These are phyloP conservation scores for Phoenix roebelenii DNA, from an alignment of 176 grass and related monocot species.

Conservation along the genomic window DNA sequence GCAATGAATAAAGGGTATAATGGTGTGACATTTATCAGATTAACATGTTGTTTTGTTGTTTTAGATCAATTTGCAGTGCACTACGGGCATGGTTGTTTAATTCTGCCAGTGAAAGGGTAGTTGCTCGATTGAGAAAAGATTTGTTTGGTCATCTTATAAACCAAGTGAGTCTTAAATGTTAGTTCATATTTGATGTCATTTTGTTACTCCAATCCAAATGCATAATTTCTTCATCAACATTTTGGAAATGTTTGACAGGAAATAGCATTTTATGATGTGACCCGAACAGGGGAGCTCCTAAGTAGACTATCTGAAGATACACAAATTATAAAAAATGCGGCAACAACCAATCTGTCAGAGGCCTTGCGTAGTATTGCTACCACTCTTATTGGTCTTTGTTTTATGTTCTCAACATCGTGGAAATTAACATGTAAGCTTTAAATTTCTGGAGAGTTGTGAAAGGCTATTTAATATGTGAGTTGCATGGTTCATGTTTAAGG, in stretches of 20 bases:
- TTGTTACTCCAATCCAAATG: background rate
- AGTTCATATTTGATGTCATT: constrained; percentile 1
- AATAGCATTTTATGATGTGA: constrained; percentile 98
- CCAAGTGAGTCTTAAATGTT: constrained; percentile 32
- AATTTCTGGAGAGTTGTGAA: constrained; percentile 10
- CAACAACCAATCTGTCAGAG: constrained; percentile 95
- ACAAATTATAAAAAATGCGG: constrained; percentile 98
- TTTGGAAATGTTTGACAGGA: constrained; percentile 37
- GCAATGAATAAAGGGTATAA: too few relatives aligned
- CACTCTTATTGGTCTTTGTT: constrained; percentile 78
- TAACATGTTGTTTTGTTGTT: constrained; percentile 21
- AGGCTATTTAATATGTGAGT: too few relatives aligned
- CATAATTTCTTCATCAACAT: constrained; percentile 1
- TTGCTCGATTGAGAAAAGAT: constrained; percentile 90
- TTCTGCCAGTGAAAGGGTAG: constrained; percentile 91
- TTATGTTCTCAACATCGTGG: constrained; percentile 98
- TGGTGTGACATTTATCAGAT: constrained; percentile 9
- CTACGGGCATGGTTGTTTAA: constrained; percentile 89
- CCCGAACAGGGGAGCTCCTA: constrained; percentile 89
- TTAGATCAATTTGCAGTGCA: constrained; percentile 81
- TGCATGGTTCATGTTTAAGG: too few relatives aligned
- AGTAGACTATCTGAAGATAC: constrained; percentile 98
- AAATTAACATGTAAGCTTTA: constrained; percentile 78
- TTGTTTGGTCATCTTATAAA: constrained; percentile 93
- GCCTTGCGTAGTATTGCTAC: constrained; percentile 79